Percentiles rank a stretch among this genome's conserved stretches.
These are phyloP conservation scores for Tricladium varicosporioides DNA, from an alignment of 2,329 filamentous ascomycete genomes.

Conservation along the genomic window DNA sequence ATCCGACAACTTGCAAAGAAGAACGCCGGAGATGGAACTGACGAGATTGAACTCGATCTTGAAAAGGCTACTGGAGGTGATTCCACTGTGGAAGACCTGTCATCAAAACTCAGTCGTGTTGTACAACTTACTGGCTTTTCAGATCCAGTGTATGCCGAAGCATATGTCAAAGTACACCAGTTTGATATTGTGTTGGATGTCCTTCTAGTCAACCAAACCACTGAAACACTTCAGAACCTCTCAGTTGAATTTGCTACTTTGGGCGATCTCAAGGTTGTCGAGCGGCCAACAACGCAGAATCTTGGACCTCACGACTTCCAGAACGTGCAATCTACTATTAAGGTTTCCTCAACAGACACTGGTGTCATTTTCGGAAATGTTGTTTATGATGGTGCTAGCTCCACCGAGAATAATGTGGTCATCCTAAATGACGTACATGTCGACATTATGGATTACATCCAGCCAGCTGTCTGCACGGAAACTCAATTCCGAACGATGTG, in stretches of 20 bases:
- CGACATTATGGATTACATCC: conserved; percentile 99
- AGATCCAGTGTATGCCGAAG: conserved; percentile 97
- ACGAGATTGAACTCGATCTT: conserved; percentile 85
- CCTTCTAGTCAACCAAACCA: conserved; percentile 93
- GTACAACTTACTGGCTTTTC: conserved; percentile 98
- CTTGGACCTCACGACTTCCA: conserved; percentile 94
- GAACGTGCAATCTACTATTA: conserved; percentile 98
- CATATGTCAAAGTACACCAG: conserved; percentile 97
- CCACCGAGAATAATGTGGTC: conserved; percentile 91
- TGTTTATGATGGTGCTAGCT: conserved; percentile 91
- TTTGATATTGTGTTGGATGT: conserved; percentile 98
- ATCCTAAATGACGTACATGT: conserved; percentile 98
- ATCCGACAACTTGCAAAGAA: conserved; percentile 95
- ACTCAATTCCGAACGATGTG: conserved; percentile 99
- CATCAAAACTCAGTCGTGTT: conserved; percentile 91
- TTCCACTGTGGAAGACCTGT: conserved; percentile 76
- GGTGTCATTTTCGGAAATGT: conserved; percentile 99
- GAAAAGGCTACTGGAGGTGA: conserved; percentile 95
- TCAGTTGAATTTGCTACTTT: conserved; percentile 98
- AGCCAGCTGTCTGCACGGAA: conserved; percentile 93
- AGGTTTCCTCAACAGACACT: conserved; percentile 96
- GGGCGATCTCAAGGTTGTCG: conserved; percentile 95
- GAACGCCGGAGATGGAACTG: conserved; percentile 74
- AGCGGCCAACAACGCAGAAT: conserved; percentile 94
- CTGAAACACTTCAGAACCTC: conserved; percentile 92